Evolutionary conservation across 371 early-diverging fungal genomes (phyloP).

Genomic region (Circinella umbellata): DNA sequence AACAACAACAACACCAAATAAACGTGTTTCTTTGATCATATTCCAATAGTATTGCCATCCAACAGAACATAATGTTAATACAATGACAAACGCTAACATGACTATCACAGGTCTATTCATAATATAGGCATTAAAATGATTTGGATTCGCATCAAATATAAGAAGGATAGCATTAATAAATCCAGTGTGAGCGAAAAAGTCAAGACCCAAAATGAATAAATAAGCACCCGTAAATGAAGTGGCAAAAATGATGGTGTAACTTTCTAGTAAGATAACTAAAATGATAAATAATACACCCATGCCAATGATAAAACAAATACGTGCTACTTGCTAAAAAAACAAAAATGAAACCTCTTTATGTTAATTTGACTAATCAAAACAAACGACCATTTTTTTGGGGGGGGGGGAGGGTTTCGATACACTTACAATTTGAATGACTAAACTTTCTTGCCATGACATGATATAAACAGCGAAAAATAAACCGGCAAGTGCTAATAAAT

Average conservation of each 20-base stretch:
- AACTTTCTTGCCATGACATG: constrained; percentile 51
- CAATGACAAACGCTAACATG: constrained; percentile 45
- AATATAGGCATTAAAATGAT: constrained; percentile 44
- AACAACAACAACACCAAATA: constrained; percentile 44
- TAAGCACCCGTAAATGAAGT: constrained; percentile 56
- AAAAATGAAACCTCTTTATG: too few relatives aligned
- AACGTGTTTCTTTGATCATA: constrained; percentile 32
- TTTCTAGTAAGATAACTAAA: constrained; percentile 40
- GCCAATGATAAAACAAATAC: constrained; percentile 54
- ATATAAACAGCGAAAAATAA: constrained; percentile 52
- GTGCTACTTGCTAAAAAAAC: constrained; percentile 42
- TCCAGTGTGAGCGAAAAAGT: constrained; percentile 59
- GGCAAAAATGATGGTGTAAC: constrained; percentile 44
- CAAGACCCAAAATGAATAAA: constrained; percentile 55
- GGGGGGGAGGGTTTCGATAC: too few relatives aligned
- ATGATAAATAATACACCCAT: constrained; percentile 46
- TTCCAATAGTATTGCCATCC: constrained; percentile 58
- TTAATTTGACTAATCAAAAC: too few relatives aligned
- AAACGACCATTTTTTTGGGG: too few relatives aligned
- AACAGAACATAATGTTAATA: constrained; percentile 36
- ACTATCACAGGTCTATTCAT: constrained; percentile 41
- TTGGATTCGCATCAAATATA: constrained; percentile 48
- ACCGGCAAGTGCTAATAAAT: constrained; percentile 34
- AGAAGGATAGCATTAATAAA: constrained; percentile 49
- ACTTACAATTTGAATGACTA: constrained; percentile 54